A percentile compares a stretch with the other conserved stretches of the same genome.
Evolutionary conservation across 768 basidiomycete species (phyloP).

Genomic region (Coprinopsis cinerea): DNA sequence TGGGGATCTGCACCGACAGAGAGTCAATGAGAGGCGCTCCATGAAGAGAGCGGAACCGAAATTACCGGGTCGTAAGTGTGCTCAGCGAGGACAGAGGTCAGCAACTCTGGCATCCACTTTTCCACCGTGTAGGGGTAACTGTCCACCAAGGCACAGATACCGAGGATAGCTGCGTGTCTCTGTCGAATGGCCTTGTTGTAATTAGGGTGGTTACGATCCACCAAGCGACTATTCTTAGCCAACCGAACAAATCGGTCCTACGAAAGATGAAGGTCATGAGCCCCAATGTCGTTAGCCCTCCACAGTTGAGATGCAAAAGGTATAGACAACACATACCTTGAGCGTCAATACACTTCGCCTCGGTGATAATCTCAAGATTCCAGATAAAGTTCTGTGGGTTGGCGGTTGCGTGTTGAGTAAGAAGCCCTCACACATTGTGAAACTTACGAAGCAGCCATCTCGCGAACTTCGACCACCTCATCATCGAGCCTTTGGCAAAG

Average conservation of each 20-base stretch:
- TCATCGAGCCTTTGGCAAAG: constrained; percentile 79
- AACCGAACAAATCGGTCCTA: constrained; percentile 79
- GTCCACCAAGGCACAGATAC: constrained; percentile 89
- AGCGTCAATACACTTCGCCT: constrained; percentile 69
- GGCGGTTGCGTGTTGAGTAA: not conserved
- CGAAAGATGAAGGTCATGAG: constrained; percentile 2
- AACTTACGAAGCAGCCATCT: constrained; percentile 79
- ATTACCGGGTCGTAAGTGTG: constrained; percentile 81
- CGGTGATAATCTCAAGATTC: constrained; percentile 77
- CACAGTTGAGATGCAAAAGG: constrained; percentile 1
- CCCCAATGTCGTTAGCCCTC: not conserved
- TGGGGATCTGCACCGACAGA: constrained; percentile 60
- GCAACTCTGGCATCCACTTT: constrained; percentile 84
- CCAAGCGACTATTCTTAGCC: constrained; percentile 62
- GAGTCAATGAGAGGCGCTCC: not conserved
- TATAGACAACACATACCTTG: too few relatives aligned
- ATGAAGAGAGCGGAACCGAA: not conserved
- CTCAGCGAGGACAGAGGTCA: constrained; percentile 72
- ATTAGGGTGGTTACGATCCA: constrained; percentile 51
- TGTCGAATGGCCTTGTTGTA: constrained; percentile 72
- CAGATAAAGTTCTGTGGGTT: constrained; percentile 60
- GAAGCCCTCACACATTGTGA: not conserved
- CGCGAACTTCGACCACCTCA: constrained; percentile 83
- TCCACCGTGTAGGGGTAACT: constrained; percentile 96
- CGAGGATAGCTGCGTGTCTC: constrained; percentile 87